phyloP scores from a whole-genome alignment of 768 basidiomycete genomes.

The Guyanaporus albipodus region DNA sequence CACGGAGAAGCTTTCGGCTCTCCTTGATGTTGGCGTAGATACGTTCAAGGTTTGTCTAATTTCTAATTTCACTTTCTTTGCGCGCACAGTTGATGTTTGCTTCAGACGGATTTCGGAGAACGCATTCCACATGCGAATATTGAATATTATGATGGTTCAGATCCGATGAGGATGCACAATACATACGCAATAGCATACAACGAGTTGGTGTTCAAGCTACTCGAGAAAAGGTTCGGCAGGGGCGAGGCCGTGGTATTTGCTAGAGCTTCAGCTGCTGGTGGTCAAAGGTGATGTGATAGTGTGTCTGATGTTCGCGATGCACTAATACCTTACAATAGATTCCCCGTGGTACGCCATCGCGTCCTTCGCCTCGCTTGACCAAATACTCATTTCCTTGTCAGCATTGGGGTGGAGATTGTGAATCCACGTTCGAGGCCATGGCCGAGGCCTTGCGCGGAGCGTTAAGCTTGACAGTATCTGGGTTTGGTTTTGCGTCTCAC shows the following conservation, averaged over 20 bases:
- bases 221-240: constrained; percentile 55
- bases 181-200: constrained; percentile 69
- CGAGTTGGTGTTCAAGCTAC: constrained; percentile 59
- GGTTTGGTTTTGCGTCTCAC: constrained; percentile 69
- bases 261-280: constrained; percentile 62
- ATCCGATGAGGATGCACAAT: constrained; percentile 70
- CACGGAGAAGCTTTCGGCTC: constrained; percentile 36
- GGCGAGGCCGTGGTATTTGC: constrained; percentile 70
- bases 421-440: constrained; percentile 77
- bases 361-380: neutral
- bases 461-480: constrained; percentile 61
- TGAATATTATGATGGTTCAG: constrained; percentile 61
- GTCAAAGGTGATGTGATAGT: constrained; percentile 47
- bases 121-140: constrained; percentile 66
- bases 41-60: constrained; percentile 44
- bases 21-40: constrained; percentile 47
- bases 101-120: constrained; percentile 73
- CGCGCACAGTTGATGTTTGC: neutral
- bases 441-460: constrained; percentile 66
- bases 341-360: constrained; percentile 12
- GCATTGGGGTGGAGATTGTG: constrained; percentile 76
- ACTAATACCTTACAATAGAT: constrained; percentile 8
- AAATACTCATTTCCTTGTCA: constrained; percentile 28
- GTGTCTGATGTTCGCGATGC: neutral
- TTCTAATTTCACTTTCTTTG: neutral